Conservation (phyloP, 495 filamentous ascomycete genomes). For the Aspergillus funiculosus region DNA sequence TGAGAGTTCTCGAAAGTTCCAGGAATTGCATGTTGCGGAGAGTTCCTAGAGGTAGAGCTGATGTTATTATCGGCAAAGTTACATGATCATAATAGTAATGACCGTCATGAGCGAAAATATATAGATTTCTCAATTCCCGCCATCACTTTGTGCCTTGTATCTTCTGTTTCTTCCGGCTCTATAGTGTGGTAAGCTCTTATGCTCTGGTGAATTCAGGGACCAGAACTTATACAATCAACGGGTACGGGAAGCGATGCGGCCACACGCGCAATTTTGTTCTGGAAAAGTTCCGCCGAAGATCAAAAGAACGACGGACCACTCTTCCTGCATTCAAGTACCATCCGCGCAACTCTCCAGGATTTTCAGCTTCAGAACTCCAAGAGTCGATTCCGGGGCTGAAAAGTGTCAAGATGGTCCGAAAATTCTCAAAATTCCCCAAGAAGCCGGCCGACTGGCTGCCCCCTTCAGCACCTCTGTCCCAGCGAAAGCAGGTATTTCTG, state of each 20-base stretch:
- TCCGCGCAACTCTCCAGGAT: background rate
- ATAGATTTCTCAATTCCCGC: conserved; percentile 20
- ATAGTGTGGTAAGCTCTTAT: too few species aligned
- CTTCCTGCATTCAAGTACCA: background rate
- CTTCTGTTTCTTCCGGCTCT: too few species aligned
- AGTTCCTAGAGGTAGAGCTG: background rate
- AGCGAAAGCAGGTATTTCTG: conserved; percentile 62
- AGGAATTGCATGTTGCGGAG: conserved; percentile 33
- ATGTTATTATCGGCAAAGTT: background rate
- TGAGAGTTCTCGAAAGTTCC: conserved; percentile 31
- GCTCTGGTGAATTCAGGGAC: background rate
- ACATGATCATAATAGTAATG: conserved; percentile 33
- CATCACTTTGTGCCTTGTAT: too few species aligned
- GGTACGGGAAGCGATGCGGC: conserved; percentile 37
- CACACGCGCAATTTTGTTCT: conserved; percentile 32
- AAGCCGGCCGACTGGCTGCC: conserved; percentile 21
- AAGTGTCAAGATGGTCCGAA: conserved; percentile 33
- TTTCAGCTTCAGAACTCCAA: background rate
- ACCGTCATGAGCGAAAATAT: conserved; percentile 20
- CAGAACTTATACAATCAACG: background rate
- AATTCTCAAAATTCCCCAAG: conserved; percentile 27
- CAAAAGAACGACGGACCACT: conserved; percentile 4
- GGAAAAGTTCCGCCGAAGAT: conserved; percentile 29
- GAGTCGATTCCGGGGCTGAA: background rate
- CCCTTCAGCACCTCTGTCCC: conserved; percentile 18